These are phyloP conservation scores for Nemania sp. DNA, from an alignment of 2,329 filamentous ascomycete genomes.

Conservation along the genomic window DNA sequence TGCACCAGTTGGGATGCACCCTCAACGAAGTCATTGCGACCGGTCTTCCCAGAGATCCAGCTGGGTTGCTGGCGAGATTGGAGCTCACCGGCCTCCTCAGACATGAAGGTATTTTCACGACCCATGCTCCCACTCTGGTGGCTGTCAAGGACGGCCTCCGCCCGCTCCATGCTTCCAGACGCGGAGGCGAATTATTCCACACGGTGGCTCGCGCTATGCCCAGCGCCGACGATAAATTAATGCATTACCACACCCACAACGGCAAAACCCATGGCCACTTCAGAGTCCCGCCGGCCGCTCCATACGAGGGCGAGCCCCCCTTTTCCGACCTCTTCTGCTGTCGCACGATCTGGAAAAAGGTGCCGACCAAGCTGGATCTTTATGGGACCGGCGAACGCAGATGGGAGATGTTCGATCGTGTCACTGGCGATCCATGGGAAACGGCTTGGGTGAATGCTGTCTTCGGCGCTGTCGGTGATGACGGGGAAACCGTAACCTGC, in stretches of 20 bases:
- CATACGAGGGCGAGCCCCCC: slow-evolving; percentile 49
- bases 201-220: slow-evolving; percentile 51
- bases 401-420: slow-evolving; percentile 54
- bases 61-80: slow-evolving; percentile 51
- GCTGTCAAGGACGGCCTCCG: slow-evolving; percentile 48
- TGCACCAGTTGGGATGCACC: slow-evolving; percentile 57
- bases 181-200: slow-evolving; percentile 43
- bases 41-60: slow-evolving; percentile 55
- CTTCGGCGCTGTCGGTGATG: slow-evolving; percentile 36
- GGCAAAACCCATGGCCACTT: slow-evolving; percentile 36
- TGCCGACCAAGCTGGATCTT: slow-evolving; percentile 49
- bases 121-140: slow-evolving; percentile 50
- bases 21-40: slow-evolving; percentile 59
- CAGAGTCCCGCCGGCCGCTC: slow-evolving; percentile 49
- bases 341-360: slow-evolving; percentile 56
- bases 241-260: slow-evolving; percentile 29
- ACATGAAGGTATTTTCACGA: slow-evolving; percentile 57
- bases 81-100: slow-evolving; percentile 58
- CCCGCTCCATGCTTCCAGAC: slow-evolving; percentile 44
- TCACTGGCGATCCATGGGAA: slow-evolving; percentile 40
- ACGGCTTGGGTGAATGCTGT: slow-evolving; percentile 39
- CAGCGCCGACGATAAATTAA: slow-evolving; percentile 38
- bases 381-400: slow-evolving; percentile 46
- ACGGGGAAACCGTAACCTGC: slow-evolving; percentile 34
- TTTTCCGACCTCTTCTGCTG: slow-evolving; percentile 47